Percentiles rank a stretch among this genome's conserved stretches.
Conservation (phyloP, 768 basidiomycete species). For the Polyporus arcularius region DNA sequence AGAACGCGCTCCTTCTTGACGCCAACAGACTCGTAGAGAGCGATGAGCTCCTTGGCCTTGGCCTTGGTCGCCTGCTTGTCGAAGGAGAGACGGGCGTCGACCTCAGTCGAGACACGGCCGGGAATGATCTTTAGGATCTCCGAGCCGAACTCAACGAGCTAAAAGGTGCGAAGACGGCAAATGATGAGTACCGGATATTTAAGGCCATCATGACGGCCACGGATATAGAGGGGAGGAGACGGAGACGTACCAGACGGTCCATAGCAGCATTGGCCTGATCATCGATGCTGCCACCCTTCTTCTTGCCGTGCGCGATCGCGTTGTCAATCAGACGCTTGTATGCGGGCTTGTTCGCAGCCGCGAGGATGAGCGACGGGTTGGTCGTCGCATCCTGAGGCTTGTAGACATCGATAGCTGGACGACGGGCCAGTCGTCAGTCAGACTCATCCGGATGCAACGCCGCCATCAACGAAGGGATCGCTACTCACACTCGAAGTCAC, state of each 20-base stretch:
- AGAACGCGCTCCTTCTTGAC: conserved; percentile 92
- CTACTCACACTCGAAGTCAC: conserved; percentile 81
- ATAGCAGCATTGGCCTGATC: conserved; percentile 75
- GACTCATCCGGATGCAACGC: too few relatives aligned
- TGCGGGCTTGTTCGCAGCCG: conserved; percentile 86
- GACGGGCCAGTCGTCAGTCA: conserved; percentile 24
- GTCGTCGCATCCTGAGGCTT: conserved; percentile 99
- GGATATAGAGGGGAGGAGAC: neutral
- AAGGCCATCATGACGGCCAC: neutral
- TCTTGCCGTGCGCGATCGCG: conserved; percentile 74
- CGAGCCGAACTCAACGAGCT: conserved; percentile 98
- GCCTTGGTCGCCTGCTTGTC: conserved; percentile 91
- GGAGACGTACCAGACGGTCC: conserved; percentile 78
- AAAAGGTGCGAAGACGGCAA: conserved; percentile 5
- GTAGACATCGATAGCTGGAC: conserved; percentile 87
- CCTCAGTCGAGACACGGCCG: conserved; percentile 98
- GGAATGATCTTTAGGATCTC: conserved; percentile 95
- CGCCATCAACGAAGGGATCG: neutral
- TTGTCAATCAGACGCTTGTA: conserved; percentile 80
- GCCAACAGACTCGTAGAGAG: conserved; percentile 92
- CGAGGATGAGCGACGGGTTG: conserved; percentile 94
- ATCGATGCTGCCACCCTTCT: conserved; percentile 79
- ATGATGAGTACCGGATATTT: neutral
- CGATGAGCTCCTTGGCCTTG: conserved; percentile 90
- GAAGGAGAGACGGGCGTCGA: conserved; percentile 96